Base-by-base conservation (phyloP, 352 stramenopile species). In the Phytophthora pseudosyringae region DNA sequence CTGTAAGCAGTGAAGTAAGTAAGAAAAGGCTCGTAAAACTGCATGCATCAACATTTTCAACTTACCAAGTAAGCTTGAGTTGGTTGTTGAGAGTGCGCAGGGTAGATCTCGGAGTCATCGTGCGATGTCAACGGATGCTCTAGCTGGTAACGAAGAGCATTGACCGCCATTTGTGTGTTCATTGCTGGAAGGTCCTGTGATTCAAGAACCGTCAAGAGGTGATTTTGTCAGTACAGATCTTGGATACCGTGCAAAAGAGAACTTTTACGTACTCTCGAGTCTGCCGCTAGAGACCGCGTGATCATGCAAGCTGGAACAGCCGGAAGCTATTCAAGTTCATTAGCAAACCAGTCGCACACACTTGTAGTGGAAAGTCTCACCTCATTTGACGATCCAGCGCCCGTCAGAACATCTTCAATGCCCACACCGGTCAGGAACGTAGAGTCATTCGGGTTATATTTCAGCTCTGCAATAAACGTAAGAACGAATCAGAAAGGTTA, bases 61-160 rank as follows among this genome's bases (percentile, higher is more conserved):
- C 52, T 35, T 75, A 90, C 83, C 48, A 89, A 44, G 28, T 85
- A 75, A 9, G 80, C 49, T 50, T 83, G 70, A 6, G 83, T 92
- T 25, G 69, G 58, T 18, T 72, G 68, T 52, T 89, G 78, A 18
- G 75, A 88, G 50, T 71, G 78, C 2, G 69, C 43, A 29, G 73
- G 72, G 53, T 72, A 74, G 16, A 92, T 46, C 7, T 89, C 78
- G 26, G 73, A 83, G 57, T 94, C 83, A 60, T 93, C 83, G 43
- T 93, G 86, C 1, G 86, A 89, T 29, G 83, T 94, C 13, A 94
- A 65, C 1, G 86, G 86, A 46, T 94, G 83, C n/a, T 87, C 68
- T 9, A 94, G 64, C 38, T 94, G 83, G 40, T 93, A 91, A 1
- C 81, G 82, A 33, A 92, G 74, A 39, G 83, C 83, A 21, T 92